These are phyloP conservation scores for Gomphus sp. DNA, from an alignment of 1,284 basidiomycete species.

Conservation along the genomic window DNA sequence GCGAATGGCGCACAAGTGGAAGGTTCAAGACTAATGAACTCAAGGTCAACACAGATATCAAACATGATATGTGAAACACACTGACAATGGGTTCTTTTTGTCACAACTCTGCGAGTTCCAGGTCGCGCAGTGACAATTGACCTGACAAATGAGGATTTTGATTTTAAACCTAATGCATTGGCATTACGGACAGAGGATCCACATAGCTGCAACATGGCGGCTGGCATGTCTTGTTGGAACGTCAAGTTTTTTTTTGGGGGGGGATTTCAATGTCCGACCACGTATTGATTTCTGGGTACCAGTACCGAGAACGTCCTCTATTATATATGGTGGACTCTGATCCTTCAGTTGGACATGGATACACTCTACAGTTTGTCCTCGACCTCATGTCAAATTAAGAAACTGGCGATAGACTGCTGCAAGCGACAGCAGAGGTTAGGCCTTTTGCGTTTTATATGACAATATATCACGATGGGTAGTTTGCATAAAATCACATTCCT, in stretches of 20 bases:
- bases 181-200: neutral
- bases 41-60: neutral
- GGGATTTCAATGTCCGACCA: neutral
- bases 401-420: no score
- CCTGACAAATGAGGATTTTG: neutral
- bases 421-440: no score
- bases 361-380: no score
- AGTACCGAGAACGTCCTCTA: no score
- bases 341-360: no score
- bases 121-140: neutral
- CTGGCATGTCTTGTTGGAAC: neutral
- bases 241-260: neutral
- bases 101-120: neutral
- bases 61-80: neutral
- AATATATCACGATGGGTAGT: no score
- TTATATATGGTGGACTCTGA: no score
- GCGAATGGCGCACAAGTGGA: neutral
- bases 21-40: neutral
- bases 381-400: no score
- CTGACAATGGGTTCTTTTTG: neutral
- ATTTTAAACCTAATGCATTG: neutral
- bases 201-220: neutral
- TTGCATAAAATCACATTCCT: no score
- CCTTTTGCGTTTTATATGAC: no score
- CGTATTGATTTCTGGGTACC: no score